phyloP scores from a whole-genome alignment of 78 protist species.

The slime mould (Dictyostelium discoideum) region dicty_2.7 NC_007088.5:6092501-6093000 shows the following conservation, averaged over 20 bases:
- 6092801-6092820: not conserved
- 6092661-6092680: slow-evolving; percentile 98
- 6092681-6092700: slow-evolving; percentile 92
- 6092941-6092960: slow-evolving; percentile 85
- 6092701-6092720: slow-evolving; percentile 91
- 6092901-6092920: not conserved
- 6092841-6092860: not conserved
- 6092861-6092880: not conserved
- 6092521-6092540: slow-evolving; percentile 97
- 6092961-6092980: slow-evolving; percentile 85
- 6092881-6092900: too few species aligned
- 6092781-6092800: not conserved
- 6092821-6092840: not conserved
- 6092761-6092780: not conserved
- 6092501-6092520: slow-evolving; percentile 90
- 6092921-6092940: not conserved
- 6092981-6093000: slow-evolving; percentile 45
- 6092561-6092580: slow-evolving; percentile 94
- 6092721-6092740: slow-evolving; percentile 96
- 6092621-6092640: slow-evolving; percentile 91
- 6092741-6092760: slow-evolving; percentile 60
- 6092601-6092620: slow-evolving; percentile 53
- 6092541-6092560: slow-evolving; percentile 90
- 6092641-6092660: slow-evolving; percentile 99
- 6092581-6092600: slow-evolving; percentile 98